phyloP scores from a whole-genome alignment of 2,329 filamentous ascomycete species.

The Ophiosphaerella narmari region DNA sequence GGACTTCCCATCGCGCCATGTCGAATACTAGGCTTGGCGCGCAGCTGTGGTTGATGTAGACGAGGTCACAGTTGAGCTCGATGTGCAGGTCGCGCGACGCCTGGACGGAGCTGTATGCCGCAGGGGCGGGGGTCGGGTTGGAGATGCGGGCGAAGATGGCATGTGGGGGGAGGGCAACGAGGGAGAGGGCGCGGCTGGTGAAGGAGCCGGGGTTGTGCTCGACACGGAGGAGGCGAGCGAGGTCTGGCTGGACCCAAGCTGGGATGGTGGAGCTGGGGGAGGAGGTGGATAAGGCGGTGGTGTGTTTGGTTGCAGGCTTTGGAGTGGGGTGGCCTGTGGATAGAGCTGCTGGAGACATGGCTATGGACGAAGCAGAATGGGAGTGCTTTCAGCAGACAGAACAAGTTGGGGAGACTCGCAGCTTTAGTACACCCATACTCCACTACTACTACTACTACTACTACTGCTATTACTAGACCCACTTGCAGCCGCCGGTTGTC shows the following conservation, averaged over 20 bases:
- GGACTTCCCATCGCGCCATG: conserved; percentile 55
- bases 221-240: conserved; percentile 46
- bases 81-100: conserved; percentile 56
- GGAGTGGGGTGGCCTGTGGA: conserved; percentile 19
- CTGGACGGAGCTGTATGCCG: conserved; percentile 60
- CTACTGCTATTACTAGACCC: conserved; percentile 10
- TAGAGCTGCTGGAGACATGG: conserved; percentile 39
- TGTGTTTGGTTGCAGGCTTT: conserved; percentile 22
- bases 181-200: conserved; percentile 53
- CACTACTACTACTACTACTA: no score
- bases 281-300: conserved; percentile 23
- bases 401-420: no score
- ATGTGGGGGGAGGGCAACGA: conserved; percentile 55
- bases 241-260: conserved; percentile 45
- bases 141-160: conserved; percentile 58
- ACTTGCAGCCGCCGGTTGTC: conserved; percentile 7
- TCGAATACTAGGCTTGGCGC: conserved; percentile 59
- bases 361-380: background rate
- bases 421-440: background rate
- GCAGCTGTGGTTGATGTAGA: conserved; percentile 64
- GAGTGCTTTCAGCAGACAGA: no score
- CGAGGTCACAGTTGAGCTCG: conserved; percentile 61
- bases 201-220: conserved; percentile 47
- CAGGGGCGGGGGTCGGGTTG: conserved; percentile 49
- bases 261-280: conserved; percentile 25